A percentile compares a stretch with the other conserved stretches of the same genome.
These are phyloP conservation scores for Polygonum maritimum DNA, from an alignment of 148 eudicot species.

Conservation along the genomic window DNA sequence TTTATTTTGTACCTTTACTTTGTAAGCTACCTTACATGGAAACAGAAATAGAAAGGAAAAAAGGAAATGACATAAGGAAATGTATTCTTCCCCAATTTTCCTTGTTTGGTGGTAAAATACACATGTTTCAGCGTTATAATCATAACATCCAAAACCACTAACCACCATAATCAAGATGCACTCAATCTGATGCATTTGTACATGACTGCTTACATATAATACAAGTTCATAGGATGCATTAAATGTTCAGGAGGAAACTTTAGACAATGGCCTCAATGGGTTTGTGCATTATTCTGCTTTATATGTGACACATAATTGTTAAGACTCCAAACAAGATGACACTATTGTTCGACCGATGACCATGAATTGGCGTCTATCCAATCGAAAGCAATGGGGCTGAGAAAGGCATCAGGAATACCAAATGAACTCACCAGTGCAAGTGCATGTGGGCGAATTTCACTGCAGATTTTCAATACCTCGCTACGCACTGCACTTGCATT, in stretches of 20 bases:
- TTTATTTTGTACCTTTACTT: too few relatives aligned
- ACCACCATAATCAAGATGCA: neutral
- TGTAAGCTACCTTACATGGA: too few relatives aligned
- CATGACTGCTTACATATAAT: neutral
- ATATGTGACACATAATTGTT: neutral
- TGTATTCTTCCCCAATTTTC: too few relatives aligned
- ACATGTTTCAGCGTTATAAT: too few relatives aligned
- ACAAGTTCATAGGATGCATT: too few relatives aligned
- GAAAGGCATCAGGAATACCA: constrained; percentile 65
- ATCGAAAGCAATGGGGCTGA: constrained; percentile 66
- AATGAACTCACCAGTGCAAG: constrained; percentile 59
- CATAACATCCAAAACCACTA: neutral
- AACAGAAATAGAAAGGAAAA: too few relatives aligned
- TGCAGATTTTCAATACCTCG: constrained; percentile 71
- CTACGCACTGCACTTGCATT: constrained; percentile 65
- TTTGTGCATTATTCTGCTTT: neutral
- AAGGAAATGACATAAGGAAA: too few relatives aligned
- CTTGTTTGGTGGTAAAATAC: too few relatives aligned
- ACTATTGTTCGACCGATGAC: constrained; percentile 30
- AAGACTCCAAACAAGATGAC: neutral
- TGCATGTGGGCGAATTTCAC: constrained; percentile 81
- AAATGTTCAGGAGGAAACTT: neutral
- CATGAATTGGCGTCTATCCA: constrained; percentile 69
- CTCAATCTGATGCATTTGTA: neutral
- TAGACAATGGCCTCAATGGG: neutral